Evolutionary conservation across 495 filamentous ascomycete species (phyloP).

Genomic region (Penicillium pulvis): DNA sequence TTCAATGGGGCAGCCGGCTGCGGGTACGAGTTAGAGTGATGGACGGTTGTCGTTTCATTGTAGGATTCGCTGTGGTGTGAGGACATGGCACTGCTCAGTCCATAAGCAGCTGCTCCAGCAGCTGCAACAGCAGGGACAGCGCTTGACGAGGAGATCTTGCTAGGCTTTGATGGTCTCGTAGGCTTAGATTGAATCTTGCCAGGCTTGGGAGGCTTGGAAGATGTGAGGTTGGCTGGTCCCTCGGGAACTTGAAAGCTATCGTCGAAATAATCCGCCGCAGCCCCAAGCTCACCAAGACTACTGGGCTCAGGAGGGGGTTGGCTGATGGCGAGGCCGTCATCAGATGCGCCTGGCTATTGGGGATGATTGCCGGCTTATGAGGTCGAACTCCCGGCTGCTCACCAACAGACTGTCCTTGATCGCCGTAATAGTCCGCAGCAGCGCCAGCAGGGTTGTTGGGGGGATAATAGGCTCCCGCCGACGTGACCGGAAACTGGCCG

Average conservation of each 20-base stretch:
- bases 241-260: constrained; percentile 24
- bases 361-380: constrained; percentile 54
- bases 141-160: constrained; percentile 31
- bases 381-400: constrained; percentile 62
- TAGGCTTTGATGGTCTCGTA: constrained; percentile 28
- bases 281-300: constrained; percentile 49
- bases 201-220: constrained; percentile 31
- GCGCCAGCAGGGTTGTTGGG: constrained; percentile 56
- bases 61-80: constrained; percentile 19
- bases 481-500: constrained; percentile 52
- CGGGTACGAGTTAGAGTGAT: constrained; percentile 17
- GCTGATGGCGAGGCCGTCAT: constrained; percentile 49
- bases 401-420: constrained; percentile 64
- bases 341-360: constrained; percentile 51
- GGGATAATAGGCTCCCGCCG: constrained; percentile 53
- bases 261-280: constrained; percentile 52
- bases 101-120: constrained; percentile 29
- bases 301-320: constrained; percentile 56
- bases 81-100: constrained; percentile 24
- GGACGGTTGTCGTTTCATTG: constrained; percentile 9
- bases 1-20: constrained; percentile 15
- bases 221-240: constrained; percentile 18
- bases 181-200: constrained; percentile 22
- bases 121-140: constrained; percentile 27
- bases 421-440: constrained; percentile 69